Evolutionary conservation across 352 stramenopile genomes (phyloP).

Genomic region (Pilasporangium apinafurcum): DNA sequence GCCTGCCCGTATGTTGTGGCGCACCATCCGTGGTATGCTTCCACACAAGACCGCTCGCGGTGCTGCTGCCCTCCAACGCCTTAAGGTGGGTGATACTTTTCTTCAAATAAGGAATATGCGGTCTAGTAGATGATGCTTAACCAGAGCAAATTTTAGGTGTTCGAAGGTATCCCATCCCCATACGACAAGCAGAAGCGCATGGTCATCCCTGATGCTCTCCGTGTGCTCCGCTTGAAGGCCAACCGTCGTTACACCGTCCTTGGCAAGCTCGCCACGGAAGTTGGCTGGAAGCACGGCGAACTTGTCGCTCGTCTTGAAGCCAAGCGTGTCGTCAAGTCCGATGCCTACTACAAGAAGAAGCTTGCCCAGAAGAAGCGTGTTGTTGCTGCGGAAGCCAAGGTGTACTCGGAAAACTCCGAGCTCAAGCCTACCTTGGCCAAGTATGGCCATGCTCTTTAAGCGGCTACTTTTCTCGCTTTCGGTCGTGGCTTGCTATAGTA

Average conservation of each 20-base stretch:
- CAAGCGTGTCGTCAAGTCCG: slow-evolving; percentile 92
- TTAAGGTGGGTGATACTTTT: slow-evolving; percentile 72
- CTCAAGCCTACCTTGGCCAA: slow-evolving; percentile 82
- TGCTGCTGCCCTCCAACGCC: slow-evolving; percentile 91
- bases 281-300: slow-evolving; percentile 97
- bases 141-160: slow-evolving; percentile 62
- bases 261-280: slow-evolving; percentile 91
- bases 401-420: slow-evolving; percentile 76
- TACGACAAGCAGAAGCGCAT: slow-evolving; percentile 99
- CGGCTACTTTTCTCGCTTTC: slow-evolving; percentile 2
- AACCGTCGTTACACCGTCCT: slow-evolving; percentile 94
- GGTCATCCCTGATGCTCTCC: slow-evolving; percentile 96
- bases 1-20: slow-evolving; percentile 92
- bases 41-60: slow-evolving; percentile 98
- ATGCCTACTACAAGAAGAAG: slow-evolving; percentile 99
- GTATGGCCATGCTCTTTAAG: slow-evolving; percentile 75
- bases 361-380: slow-evolving; percentile 87
- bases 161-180: slow-evolving; percentile 97
- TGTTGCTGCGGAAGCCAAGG: slow-evolving; percentile 86
- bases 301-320: slow-evolving; percentile 93
- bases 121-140: background rate
- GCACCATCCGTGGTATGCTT: slow-evolving; percentile 96
- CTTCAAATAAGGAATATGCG: background rate
- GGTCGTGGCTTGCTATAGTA: slow-evolving; percentile 8
- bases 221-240: slow-evolving; percentile 92